These are phyloP conservation scores for Tylopilus sp. DNA, from an alignment of 1,284 basidiomycete species.

Conservation along the genomic window DNA sequence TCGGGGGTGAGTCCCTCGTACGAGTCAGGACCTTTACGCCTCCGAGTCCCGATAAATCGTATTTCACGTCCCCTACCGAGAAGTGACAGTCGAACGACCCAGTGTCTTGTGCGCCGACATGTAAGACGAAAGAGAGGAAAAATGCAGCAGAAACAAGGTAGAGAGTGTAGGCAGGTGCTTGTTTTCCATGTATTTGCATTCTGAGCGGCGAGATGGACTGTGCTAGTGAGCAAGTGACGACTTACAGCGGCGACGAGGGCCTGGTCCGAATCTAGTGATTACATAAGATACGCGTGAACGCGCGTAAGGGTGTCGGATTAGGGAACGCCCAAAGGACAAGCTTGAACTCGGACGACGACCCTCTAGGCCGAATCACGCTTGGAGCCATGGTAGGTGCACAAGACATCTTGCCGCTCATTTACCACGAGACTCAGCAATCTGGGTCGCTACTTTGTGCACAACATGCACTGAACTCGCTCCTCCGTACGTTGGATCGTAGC, in stretches of 20 bases:
- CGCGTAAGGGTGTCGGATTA: slow-evolving; percentile 26
- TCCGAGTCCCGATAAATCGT: slow-evolving; percentile 54
- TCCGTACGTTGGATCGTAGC: slow-evolving; percentile 45
- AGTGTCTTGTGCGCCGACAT: slow-evolving; percentile 37
- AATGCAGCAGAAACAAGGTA: slow-evolving; percentile 34
- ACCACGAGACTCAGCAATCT: slow-evolving; percentile 71
- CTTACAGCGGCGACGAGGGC: neutral
- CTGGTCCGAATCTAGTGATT: slow-evolving; percentile 15
- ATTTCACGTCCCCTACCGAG: slow-evolving; percentile 44
- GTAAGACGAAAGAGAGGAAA: slow-evolving; percentile 31
- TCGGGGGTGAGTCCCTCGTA: slow-evolving; percentile 47
- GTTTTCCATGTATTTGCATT: slow-evolving; percentile 19
- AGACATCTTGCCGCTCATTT: slow-evolving; percentile 53
- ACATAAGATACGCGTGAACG: slow-evolving; percentile 40
- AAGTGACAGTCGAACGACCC: slow-evolving; percentile 53
- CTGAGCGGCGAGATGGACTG: neutral
- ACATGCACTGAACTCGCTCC: slow-evolving; percentile 76
- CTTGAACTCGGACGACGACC: slow-evolving; percentile 19
- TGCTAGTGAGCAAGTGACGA: neutral
- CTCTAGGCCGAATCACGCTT: slow-evolving; percentile 4
- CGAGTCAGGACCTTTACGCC: slow-evolving; percentile 46
- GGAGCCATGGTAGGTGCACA: slow-evolving; percentile 56
- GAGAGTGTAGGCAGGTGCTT: slow-evolving; percentile 6
- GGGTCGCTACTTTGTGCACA: slow-evolving; percentile 86
- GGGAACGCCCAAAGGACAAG: slow-evolving; percentile 5